A percentile compares a stretch with the other conserved stretches of the same genome.
Evolutionary conservation across 1,139 yeast species (phyloP).

Genomic region (Hyphopichia buzzinii): DNA sequence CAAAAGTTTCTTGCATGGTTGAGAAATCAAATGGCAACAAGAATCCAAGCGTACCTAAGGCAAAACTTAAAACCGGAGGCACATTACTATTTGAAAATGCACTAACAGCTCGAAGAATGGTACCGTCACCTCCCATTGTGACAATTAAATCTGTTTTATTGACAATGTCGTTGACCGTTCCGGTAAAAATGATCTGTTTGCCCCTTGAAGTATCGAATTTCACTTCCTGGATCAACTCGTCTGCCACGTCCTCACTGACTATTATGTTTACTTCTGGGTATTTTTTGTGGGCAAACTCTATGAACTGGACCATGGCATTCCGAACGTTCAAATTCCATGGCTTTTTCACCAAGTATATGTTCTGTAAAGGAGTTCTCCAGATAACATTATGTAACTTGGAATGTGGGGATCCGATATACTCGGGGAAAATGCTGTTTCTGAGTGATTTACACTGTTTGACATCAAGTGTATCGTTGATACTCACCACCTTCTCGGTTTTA

Average conservation of each 20-base stretch:
- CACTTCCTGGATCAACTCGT: conserved; percentile 55
- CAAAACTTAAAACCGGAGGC: conserved; percentile 87
- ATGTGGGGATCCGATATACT: conserved; percentile 41
- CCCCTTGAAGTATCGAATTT: conserved; percentile 1
- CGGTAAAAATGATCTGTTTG: conserved; percentile 43
- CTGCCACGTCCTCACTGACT: conserved; percentile 73
- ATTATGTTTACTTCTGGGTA: conserved; percentile 75
- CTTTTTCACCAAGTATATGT: conserved; percentile 77
- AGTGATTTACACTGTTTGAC: conserved; percentile 12
- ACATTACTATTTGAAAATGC: conserved; percentile 66
- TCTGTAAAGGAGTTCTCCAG: conserved; percentile 55
- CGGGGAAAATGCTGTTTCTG: conserved; percentile 26
- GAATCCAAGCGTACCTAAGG: conserved; percentile 91
- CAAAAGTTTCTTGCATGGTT: conserved; percentile 60
- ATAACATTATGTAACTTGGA: conserved; percentile 48
- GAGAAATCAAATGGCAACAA: conserved; percentile 80
- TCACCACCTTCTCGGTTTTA: too few species aligned
- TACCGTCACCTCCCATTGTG: conserved; percentile 95
- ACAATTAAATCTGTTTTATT: conserved; percentile 67
- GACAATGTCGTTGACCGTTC: conserved; percentile 55
- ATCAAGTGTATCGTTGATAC: conserved; percentile 5
- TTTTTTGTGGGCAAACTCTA: conserved; percentile 50
- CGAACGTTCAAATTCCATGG: conserved; percentile 73
- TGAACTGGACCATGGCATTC: conserved; percentile 63
- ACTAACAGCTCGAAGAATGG: conserved; percentile 72